Percentiles rank a stretch among this genome's conserved stretches.
phyloP scores from a whole-genome alignment of 2,329 filamentous ascomycete species.

The Microascus cirrosus region DNA sequence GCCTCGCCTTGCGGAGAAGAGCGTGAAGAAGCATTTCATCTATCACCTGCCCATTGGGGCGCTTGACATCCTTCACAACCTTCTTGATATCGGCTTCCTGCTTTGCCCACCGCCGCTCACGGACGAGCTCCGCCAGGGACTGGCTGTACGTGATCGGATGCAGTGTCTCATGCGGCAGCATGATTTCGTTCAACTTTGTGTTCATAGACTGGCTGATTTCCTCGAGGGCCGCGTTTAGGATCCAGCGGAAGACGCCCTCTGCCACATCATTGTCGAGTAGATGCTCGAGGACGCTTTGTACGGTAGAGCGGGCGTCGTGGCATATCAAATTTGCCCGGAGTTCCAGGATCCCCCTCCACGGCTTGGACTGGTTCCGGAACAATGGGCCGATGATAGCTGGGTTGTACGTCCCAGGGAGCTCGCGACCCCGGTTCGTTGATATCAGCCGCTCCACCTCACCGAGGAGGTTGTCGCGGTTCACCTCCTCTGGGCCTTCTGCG shows the following conservation, averaged over 20 bases:
- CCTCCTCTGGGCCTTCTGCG: conserved; percentile 9
- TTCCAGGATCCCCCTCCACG: conserved; percentile 7
- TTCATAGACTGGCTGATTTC: neutral
- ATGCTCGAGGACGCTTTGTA: neutral
- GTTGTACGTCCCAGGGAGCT: conserved; percentile 11
- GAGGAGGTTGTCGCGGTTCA: neutral
- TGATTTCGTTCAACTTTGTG: neutral
- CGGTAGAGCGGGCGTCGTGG: neutral
- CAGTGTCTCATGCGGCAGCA: conserved; percentile 4
- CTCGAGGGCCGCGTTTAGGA: neutral
- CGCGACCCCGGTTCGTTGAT: conserved; percentile 6
- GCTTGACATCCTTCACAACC: neutral
- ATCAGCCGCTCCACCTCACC: conserved; percentile 4
- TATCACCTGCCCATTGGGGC: too few species aligned
- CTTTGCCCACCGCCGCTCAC: neutral
- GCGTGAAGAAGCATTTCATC: neutral
- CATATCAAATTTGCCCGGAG: conserved; percentile 6
- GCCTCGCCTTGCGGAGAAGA: conserved; percentile 12
- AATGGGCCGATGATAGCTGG: conserved; percentile 8
- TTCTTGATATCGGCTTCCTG: neutral
- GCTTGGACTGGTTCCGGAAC: conserved; percentile 9
- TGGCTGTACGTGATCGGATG: conserved; percentile 11
- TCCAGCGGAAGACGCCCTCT: neutral
- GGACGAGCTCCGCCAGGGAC: conserved; percentile 8
- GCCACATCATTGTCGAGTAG: neutral